Evolutionary conservation across 345 rosid species (phyloP), one percentile per base, ranked within the genome.

Genomic region (Ricinus communis): DNA sequence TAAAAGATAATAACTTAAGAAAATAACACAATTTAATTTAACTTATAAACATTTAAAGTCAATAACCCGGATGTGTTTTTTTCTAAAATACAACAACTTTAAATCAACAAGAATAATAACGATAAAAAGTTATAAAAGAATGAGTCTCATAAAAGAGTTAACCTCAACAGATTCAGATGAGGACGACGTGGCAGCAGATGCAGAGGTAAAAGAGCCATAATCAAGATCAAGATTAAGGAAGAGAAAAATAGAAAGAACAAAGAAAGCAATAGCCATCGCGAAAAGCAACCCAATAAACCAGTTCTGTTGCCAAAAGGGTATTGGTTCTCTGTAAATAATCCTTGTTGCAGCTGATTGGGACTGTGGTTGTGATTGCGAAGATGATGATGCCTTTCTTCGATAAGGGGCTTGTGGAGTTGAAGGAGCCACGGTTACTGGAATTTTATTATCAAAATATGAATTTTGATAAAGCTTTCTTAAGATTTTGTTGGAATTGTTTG

Each of bases 91-190:
- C 9, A 9, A 38, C 9, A 4, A 43, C 47, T 43, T 12, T 43
- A 43, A 43, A 4, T 1, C 8, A 8, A 43, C 5, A 43, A 57
- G 27, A 5, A 30, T 11, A 10, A 28, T 16, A 5, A 57, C 4
- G 14, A 63, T 63, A 24, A 8, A 24, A 57, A 30, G 2, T 52
- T 14, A 12, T 13, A 27, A 25, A 30, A 14, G 13, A 59, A 38
- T 5, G 41, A 8, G 27, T 4, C 1, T 2, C 12, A 22, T 0
- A 1, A 70, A 27, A 28, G 36, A 41, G 31, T 41, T 36, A 21
- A 92, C 99, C 98, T 96, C 98, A 53, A 81, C 86, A 66, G 86
- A 88, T 73, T 87, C 91, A 64, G 58, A n/a, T 2, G 70, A 65
- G 46, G 68, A 24, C 9, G 77, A 33, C 60, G 76, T 65, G 43